These are phyloP conservation scores for Fusarium odoratissimum DNA, from an alignment of 2,329 filamentous ascomycete genomes.

Conservation along the genomic window DNA sequence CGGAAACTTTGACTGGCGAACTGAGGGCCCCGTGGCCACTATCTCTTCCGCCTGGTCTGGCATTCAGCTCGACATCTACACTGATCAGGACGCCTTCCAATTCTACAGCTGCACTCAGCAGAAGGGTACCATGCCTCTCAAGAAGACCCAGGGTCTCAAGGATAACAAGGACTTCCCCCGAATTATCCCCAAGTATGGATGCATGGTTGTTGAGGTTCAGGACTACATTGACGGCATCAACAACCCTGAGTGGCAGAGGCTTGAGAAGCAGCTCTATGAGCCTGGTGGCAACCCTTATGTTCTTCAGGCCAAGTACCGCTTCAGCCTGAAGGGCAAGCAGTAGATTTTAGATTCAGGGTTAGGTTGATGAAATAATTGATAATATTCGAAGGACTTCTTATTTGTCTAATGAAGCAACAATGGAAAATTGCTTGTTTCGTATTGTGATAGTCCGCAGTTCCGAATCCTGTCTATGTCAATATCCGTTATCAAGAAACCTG, in stretches of 20 bases:
- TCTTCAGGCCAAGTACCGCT: constrained; percentile 71
- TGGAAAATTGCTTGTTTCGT: background rate
- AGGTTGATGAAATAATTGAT: background rate
- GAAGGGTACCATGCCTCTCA: constrained; percentile 77
- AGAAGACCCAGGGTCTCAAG: constrained; percentile 74
- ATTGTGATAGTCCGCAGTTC: too few relatives aligned
- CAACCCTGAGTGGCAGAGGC: constrained; percentile 85
- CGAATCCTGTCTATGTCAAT: too few relatives aligned
- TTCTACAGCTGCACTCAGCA: constrained; percentile 85
- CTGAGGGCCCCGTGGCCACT: constrained; percentile 69
- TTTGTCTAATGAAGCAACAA: too few relatives aligned
- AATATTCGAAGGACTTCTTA: background rate
- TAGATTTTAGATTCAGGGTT: background rate
- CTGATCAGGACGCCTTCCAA: constrained; percentile 89
- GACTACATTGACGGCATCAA: constrained; percentile 96
- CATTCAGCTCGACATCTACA: constrained; percentile 83
- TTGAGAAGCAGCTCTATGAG: constrained; percentile 68
- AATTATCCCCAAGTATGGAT: constrained; percentile 80
- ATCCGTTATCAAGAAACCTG: too few relatives aligned
- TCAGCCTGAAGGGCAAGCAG: constrained; percentile 59
- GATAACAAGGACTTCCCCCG: constrained; percentile 66
- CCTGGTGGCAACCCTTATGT: constrained; percentile 71
- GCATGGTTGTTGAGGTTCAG: constrained; percentile 90
- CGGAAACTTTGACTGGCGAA: constrained; percentile 72
- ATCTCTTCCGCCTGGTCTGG: constrained; percentile 81